Conservation (phyloP, 805 yeast genomes). For the Candida pseudofarinosa region DNA sequence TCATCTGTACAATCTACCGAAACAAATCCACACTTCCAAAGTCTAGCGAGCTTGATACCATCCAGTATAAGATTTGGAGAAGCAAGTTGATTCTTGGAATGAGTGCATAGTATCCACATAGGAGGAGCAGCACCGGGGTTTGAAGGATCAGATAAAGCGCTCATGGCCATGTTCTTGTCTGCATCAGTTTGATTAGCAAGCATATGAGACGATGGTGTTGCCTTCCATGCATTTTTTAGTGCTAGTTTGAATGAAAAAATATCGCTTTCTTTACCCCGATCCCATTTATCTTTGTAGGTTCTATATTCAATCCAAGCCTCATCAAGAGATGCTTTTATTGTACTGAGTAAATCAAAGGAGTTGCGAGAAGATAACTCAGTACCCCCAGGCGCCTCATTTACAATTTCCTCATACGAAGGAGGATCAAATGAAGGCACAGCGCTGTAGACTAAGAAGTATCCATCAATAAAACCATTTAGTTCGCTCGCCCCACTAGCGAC, state of each 20-base stretch:
- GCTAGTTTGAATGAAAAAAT: slow-evolving; percentile 57
- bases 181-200: slow-evolving; percentile 22
- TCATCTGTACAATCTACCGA: slow-evolving; percentile 53
- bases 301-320: slow-evolving; percentile 75
- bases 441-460: slow-evolving; percentile 65
- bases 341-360: slow-evolving; percentile 35
- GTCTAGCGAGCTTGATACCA: slow-evolving; percentile 53
- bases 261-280: slow-evolving; percentile 64
- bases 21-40: slow-evolving; percentile 66
- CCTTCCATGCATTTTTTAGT: slow-evolving; percentile 55
- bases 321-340: slow-evolving; percentile 52
- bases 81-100: slow-evolving; percentile 50
- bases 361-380: slow-evolving; percentile 1
- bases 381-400: neutral
- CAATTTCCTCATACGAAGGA: slow-evolving; percentile 49
- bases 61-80: slow-evolving; percentile 56
- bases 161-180: slow-evolving; percentile 15
- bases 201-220: slow-evolving; percentile 21
- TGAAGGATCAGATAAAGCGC: slow-evolving; percentile 28
- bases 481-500: slow-evolving; percentile 81
- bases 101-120: slow-evolving; percentile 63
- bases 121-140: slow-evolving; percentile 53
- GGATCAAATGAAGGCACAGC: slow-evolving; percentile 63
- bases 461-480: slow-evolving; percentile 70
- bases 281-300: slow-evolving; percentile 53